These are phyloP conservation scores for Coemansia sp. DNA, from an alignment of 192 early-diverging fungal genomes.

Conservation along the genomic window DNA sequence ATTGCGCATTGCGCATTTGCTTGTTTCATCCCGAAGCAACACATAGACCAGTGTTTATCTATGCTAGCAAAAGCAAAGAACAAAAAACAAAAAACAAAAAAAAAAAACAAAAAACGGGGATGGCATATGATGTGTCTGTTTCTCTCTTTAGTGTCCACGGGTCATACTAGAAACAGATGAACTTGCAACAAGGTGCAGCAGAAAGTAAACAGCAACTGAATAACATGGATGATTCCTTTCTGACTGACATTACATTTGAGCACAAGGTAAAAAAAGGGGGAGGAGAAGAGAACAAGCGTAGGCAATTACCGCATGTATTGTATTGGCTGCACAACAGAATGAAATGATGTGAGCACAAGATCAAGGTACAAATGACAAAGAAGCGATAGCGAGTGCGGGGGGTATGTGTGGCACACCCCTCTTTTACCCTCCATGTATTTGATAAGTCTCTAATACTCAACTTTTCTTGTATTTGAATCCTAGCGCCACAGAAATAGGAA, in stretches of 20 bases:
- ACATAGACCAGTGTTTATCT: not conserved
- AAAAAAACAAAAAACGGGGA: not conserved
- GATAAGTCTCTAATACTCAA: not conserved
- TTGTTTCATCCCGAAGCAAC: not conserved
- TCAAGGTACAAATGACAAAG: not conserved
- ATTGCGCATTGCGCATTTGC: constrained; percentile 1
- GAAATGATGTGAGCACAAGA: not conserved
- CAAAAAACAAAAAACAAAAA: no score
- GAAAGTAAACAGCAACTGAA: not conserved
- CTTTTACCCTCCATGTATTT: no score
- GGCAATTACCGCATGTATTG: not conserved
- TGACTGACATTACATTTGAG: not conserved
- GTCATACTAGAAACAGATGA: constrained; percentile 10
- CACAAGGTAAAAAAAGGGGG: not conserved
- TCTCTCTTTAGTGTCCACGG: not conserved
- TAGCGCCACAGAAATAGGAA: not conserved
- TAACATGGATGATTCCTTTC: not conserved
- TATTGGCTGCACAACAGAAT: not conserved
- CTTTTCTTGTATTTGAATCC: not conserved
- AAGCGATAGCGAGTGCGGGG: no score
- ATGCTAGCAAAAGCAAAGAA: not conserved
- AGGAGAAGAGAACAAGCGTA: not conserved
- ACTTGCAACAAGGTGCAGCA: constrained; percentile 2
- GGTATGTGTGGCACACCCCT: no score
- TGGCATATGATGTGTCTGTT: constrained; percentile 5